Percentiles rank a stretch among this genome's conserved stretches.
Evolutionary conservation across 2,329 filamentous ascomycete species (phyloP).

Genomic region (Fusarium papillatum): DNA sequence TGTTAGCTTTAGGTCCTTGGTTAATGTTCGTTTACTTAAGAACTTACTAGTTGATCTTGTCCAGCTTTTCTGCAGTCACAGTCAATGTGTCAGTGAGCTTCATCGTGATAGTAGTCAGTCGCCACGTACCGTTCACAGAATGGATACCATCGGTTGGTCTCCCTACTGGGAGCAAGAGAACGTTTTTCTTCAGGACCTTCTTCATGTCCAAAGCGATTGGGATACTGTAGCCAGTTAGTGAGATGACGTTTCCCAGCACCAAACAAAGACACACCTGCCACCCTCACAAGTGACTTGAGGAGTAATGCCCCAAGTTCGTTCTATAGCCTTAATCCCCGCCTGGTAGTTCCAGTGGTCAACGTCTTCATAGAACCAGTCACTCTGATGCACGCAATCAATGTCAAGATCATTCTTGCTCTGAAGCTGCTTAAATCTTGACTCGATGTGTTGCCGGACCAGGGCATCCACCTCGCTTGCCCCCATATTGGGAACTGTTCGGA

Average conservation of each 20-base stretch:
- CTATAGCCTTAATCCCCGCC: not conserved
- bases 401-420: not conserved
- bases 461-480: not conserved
- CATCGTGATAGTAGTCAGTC: not conserved
- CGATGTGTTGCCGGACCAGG: not conserved
- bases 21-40: fast-evolving
- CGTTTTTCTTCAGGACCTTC: not conserved
- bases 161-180: not conserved
- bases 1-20: not conserved
- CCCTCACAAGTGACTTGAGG: not conserved
- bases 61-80: not conserved
- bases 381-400: not conserved
- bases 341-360: not conserved
- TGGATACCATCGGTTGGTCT: not conserved
- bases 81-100: not conserved
- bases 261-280: not conserved
- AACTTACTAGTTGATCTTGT: not conserved
- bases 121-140: not conserved
- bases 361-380: not conserved
- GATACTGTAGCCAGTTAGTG: not conserved
- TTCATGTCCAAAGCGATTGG: not conserved
- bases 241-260: not conserved
- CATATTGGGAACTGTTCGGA: not conserved
- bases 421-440: not conserved
- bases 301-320: not conserved